Evolutionary conservation across 2,329 filamentous ascomycete species (phyloP).

Genomic region (Gliomastix tumulicola): DNA sequence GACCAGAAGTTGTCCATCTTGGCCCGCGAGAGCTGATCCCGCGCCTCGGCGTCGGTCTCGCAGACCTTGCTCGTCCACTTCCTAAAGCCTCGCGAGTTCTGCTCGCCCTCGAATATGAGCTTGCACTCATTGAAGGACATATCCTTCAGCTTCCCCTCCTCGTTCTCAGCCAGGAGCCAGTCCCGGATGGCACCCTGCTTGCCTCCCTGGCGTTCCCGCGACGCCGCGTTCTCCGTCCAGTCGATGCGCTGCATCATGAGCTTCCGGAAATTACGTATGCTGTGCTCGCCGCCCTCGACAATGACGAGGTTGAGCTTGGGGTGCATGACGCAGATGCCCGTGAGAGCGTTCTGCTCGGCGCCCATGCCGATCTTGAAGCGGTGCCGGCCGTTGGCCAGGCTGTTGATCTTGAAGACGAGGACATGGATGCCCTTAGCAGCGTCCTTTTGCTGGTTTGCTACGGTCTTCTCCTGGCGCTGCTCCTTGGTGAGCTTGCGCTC

Average conservation of each 20-base stretch:
- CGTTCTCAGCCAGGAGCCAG: slow-evolving; percentile 77
- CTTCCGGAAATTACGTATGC: slow-evolving; percentile 80
- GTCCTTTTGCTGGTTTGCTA: slow-evolving; percentile 77
- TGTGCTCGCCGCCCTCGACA: slow-evolving; percentile 83
- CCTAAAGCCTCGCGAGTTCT: slow-evolving; percentile 71
- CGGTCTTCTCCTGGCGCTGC: slow-evolving; percentile 76
- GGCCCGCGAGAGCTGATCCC: slow-evolving; percentile 67
- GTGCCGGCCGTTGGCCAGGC: slow-evolving; percentile 85
- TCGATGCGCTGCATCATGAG: slow-evolving; percentile 90
- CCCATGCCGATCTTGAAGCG: slow-evolving; percentile 91
- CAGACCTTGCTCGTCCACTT: slow-evolving; percentile 89
- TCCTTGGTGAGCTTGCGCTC: slow-evolving; percentile 86
- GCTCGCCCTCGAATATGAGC: slow-evolving; percentile 86
- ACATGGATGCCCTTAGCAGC: slow-evolving; percentile 79
- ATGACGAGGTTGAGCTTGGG: slow-evolving; percentile 84
- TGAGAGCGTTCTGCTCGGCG: slow-evolving; percentile 80
- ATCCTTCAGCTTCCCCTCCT: slow-evolving; percentile 72
- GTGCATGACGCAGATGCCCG: slow-evolving; percentile 86
- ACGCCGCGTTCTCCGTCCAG: slow-evolving; percentile 83
- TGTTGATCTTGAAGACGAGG: slow-evolving; percentile 83
- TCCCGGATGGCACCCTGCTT: slow-evolving; percentile 53
- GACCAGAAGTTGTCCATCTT: slow-evolving; percentile 98
- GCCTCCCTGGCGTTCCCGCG: slow-evolving; percentile 52
- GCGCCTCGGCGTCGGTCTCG: slow-evolving; percentile 84
- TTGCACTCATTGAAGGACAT: slow-evolving; percentile 75